A percentile compares a stretch with the other conserved stretches of the same genome.
Evolutionary conservation across 768 basidiomycete species (phyloP).

Genomic region (Leccinum sublutescens): DNA sequence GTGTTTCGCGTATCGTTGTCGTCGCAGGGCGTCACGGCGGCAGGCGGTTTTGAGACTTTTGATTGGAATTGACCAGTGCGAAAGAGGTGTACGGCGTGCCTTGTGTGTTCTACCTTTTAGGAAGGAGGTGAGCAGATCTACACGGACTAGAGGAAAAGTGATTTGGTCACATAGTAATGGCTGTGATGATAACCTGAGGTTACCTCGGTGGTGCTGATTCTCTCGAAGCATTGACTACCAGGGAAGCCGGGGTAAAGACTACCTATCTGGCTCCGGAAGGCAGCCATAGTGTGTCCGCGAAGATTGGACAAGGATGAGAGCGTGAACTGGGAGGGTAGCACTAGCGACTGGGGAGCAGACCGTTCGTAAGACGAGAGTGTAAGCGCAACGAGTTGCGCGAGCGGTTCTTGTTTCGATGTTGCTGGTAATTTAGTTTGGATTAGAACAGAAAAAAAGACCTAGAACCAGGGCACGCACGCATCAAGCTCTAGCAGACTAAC

Average conservation of each 20-base stretch:
- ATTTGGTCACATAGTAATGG: too few relatives aligned
- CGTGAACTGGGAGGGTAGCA: slow-evolving; percentile 39
- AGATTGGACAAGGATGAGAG: slow-evolving; percentile 14
- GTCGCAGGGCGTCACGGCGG: slow-evolving; percentile 47
- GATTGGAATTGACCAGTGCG: slow-evolving; percentile 65
- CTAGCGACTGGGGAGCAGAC: slow-evolving; percentile 30
- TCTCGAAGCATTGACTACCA: too few relatives aligned
- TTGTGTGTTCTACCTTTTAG: slow-evolving; percentile 56
- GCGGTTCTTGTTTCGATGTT: too few relatives aligned
- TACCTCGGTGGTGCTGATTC: too few relatives aligned
- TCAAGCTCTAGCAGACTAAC: slow-evolving; percentile 59
- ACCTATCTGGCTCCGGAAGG: not conserved
- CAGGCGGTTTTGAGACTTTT: slow-evolving; percentile 56
- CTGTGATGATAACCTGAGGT: too few relatives aligned
- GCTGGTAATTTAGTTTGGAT: not conserved
- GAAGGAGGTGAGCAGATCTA: not conserved
- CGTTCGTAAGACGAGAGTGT: slow-evolving; percentile 43
- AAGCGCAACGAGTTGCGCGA: slow-evolving; percentile 8
- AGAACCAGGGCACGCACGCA: slow-evolving; percentile 47
- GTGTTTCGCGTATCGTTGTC: slow-evolving; percentile 47
- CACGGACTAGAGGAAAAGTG: too few relatives aligned
- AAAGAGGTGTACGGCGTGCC: slow-evolving; percentile 66
- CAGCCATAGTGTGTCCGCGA: not conserved
- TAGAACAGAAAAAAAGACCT: not conserved
- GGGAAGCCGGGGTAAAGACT: too few relatives aligned